These are phyloP conservation scores for Porphyrellus cyaneotinctus DNA, from an alignment of 768 basidiomycete species.

Conservation along the genomic window DNA sequence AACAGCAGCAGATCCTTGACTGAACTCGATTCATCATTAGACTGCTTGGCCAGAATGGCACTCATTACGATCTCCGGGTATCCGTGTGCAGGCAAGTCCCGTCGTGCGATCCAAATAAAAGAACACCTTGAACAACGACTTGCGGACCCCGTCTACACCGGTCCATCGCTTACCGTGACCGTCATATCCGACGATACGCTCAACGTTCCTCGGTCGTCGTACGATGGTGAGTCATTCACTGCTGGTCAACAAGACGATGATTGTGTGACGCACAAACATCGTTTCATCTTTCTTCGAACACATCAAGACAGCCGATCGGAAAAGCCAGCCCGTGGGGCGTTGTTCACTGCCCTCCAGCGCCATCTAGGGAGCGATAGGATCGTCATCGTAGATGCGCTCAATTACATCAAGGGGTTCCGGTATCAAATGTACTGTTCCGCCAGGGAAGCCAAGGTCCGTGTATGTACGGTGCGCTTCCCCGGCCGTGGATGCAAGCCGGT, in stretches of 20 bases:
- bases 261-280: too few relatives aligned
- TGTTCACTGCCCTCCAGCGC: slow-evolving; percentile 81
- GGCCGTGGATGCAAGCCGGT: not conserved
- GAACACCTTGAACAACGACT: slow-evolving; percentile 52
- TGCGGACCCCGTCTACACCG: slow-evolving; percentile 45
- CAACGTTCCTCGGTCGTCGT: slow-evolving; percentile 58
- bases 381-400: slow-evolving; percentile 85
- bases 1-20: too few relatives aligned
- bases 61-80: slow-evolving; percentile 86
- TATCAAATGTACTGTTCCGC: slow-evolving; percentile 98
- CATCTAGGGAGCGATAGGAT: slow-evolving; percentile 68
- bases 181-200: slow-evolving; percentile 75
- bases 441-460: slow-evolving; percentile 76
- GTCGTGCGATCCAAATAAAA: slow-evolving; percentile 62
- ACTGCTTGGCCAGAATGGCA: too few relatives aligned
- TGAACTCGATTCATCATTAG: too few relatives aligned
- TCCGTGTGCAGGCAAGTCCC: slow-evolving; percentile 84
- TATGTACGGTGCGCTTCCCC: slow-evolving; percentile 73
- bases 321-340: slow-evolving; percentile 80
- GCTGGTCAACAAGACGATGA: too few relatives aligned
- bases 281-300: not conserved
- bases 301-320: slow-evolving; percentile 71
- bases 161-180: slow-evolving; percentile 41
- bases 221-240: slow-evolving; percentile 55
- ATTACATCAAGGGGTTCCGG: slow-evolving; percentile 98